Base-by-base conservation (phyloP, 2,329 filamentous ascomycete genomes). In the Aspergillus sp. region DNA sequence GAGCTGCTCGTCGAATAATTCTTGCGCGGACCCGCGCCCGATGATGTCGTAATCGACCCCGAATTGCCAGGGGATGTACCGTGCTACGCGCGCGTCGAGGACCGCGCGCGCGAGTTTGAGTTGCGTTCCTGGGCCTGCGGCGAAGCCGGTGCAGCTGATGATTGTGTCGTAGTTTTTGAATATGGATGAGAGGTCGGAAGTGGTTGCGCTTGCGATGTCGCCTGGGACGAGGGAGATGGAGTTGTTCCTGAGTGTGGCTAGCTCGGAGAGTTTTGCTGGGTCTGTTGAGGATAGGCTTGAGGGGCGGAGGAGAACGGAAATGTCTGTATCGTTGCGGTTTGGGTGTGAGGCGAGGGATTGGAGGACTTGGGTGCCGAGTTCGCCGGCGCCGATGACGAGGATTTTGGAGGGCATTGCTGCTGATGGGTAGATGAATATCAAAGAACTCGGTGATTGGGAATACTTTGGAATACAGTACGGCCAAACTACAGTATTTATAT, bases 41-140 rank as follows among this genome's bases (percentile, higher is more conserved):
- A 91, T 85, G 78, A 54, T 71, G 60, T 91, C 88, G 74, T 91
- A 92, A 70, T 92, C 87, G 25, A 91, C 85, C 0, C 89, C 89
- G 71, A 88, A 91, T 72, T 92, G 89, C 89, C 89, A 92, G 22
- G 89, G 89, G 19, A 91, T 82, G 69, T 83, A 91, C 0, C 84
- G 77, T 15, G 62, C 74, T 66, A 83, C 81, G 0, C 77, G 74
- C 0, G 84, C 86, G 11, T 74, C 72, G 0, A 91, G 74, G 0
- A 82, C 84, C 0, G 88, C 87, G 11, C 78, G 69, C 0, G 84
- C 75, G 19, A 91, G 76, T 67, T 89, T 89, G 1, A 80, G 64
- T 69, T 91, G 84, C 0, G 82, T 86, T 1, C 84, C 85, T 0
- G 81, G 58, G 0, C 84, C 82, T 0, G 85, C 76, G 0, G 81